Percentiles rank a stretch among this genome's conserved stretches.
These are phyloP conservation scores for Taiwanofungus camphoratus DNA, from an alignment of 1,284 basidiomycete species.

Conservation along the genomic window DNA sequence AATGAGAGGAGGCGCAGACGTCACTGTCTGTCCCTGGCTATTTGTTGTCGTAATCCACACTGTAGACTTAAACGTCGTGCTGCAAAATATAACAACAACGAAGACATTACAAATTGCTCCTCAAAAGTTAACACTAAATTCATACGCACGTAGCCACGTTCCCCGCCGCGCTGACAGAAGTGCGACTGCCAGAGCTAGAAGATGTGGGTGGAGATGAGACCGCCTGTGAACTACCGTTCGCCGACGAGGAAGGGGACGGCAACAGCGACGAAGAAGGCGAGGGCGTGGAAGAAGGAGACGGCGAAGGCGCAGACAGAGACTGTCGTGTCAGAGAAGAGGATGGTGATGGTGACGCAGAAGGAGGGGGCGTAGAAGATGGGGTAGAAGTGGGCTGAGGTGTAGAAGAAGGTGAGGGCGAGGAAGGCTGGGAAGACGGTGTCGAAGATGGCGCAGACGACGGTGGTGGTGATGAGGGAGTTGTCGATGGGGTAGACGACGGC, in stretches of 20 bases:
- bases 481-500: constrained; percentile 7
- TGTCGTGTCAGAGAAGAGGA: constrained; percentile 4
- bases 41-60: constrained; percentile 56
- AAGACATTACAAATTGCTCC: background rate
- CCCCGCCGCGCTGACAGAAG: no score
- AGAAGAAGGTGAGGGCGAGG: constrained; percentile 6
- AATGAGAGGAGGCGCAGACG: constrained; percentile 47
- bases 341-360: constrained; percentile 4
- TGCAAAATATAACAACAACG: constrained; percentile 23
- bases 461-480: constrained; percentile 5
- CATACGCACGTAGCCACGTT: constrained; percentile 4
- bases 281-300: constrained; percentile 5
- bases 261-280: constrained; percentile 4
- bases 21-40: constrained; percentile 41
- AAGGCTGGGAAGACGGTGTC: constrained; percentile 5
- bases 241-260: background rate
- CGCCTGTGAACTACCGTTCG: no score
- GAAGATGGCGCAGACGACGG: constrained; percentile 4
- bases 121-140: constrained; percentile 2
- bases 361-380: constrained; percentile 4
- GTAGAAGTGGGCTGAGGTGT: no score
- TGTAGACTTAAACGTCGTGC: constrained; percentile 49
- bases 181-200: no score
- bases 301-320: no score
- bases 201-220: no score